Conservation (phyloP, 345 rosid genomes). For the Aquilaria malaccensis region DNA sequence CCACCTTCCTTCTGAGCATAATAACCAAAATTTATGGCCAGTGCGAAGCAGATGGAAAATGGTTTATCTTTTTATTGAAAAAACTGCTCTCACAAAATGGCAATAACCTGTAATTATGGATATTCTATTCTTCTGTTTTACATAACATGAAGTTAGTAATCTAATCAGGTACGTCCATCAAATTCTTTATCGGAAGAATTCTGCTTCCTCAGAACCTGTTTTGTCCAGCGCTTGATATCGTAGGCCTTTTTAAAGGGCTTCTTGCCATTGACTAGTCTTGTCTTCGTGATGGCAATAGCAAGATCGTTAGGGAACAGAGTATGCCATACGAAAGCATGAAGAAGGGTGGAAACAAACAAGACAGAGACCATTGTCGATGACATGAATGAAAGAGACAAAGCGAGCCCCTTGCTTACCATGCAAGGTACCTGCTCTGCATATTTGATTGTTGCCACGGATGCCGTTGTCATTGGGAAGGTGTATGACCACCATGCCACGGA, state of each 20-base stretch:
- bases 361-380: conserved; percentile 75
- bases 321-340: conserved; percentile 71
- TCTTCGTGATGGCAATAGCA: conserved; percentile 82
- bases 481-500: conserved; percentile 99
- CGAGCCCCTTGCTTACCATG: conserved; percentile 49
- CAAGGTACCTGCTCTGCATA: conserved; percentile 80
- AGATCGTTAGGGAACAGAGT: conserved; percentile 82
- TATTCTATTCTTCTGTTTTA: too few species aligned
- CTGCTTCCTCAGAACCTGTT: conserved; percentile 50
- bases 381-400: conserved; percentile 62
- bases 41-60: too few species aligned
- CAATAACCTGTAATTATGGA: too few species aligned
- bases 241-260: conserved; percentile 56
- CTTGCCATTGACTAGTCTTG: conserved; percentile 45
- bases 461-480: conserved; percentile 94
- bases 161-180: conserved; percentile 22
- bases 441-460: conserved; percentile 80
- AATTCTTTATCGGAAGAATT: conserved; percentile 34
- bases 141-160: neutral
- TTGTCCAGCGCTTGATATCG: conserved; percentile 68
- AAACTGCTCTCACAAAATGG: too few species aligned
- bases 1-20: too few species aligned
- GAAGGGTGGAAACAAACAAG: conserved; percentile 59
- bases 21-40: too few species aligned
- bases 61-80: too few species aligned